Evolutionary conservation across 768 basidiomycete species (phyloP), one percentile per base, ranked within the genome.

Genomic region (Psilocybe cubensis): DNA sequence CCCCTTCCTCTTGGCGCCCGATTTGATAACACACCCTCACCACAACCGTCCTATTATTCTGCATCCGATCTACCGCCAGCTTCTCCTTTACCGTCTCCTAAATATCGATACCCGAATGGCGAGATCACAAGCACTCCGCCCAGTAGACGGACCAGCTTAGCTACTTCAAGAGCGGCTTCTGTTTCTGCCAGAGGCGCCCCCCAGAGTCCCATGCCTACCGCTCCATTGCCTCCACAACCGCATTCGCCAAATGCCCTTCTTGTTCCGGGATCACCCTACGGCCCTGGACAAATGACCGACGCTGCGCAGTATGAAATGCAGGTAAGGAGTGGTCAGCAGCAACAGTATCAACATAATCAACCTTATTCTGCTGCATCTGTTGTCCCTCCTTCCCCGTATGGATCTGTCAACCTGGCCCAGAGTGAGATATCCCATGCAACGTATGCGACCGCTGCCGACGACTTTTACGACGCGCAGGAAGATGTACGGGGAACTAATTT

Each of bases 41-140:
- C 81, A 3, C 76, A 72, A 21, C 71, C 71, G 8, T 91, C 91
- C 17, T 90, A 88, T 64, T 91, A 92, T 67, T 88, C 89, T 18
- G 82, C 77, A 5, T 88, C 81, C 4, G 86, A 89, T 35, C 76
- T 91, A 23, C 86, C 89, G 1, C 65, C 76, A 3, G 78, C 85
- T 11, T 88, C 88, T 4, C 87, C 88, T 0, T 66, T 83, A 41
- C 83, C 86, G 2, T 78, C 78, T 27, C 74, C 85, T 4, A 69
- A 76, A 55, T 82, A 81, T 66, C 75, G 69, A 50, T 77, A 76
- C 53, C 62, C 83, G 1, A 65, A 74, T 31, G 83, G 81, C 6
- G 80, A 83, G 58, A 66, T 80, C 4, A 79, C 75, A 29, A 78
- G 68, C 52, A 76, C 72, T 25, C 77, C 78, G 29, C 78, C 76